These are phyloP conservation scores for Phytophthora pisi DNA, from an alignment of 352 stramenopile species.

Conservation along the genomic window DNA sequence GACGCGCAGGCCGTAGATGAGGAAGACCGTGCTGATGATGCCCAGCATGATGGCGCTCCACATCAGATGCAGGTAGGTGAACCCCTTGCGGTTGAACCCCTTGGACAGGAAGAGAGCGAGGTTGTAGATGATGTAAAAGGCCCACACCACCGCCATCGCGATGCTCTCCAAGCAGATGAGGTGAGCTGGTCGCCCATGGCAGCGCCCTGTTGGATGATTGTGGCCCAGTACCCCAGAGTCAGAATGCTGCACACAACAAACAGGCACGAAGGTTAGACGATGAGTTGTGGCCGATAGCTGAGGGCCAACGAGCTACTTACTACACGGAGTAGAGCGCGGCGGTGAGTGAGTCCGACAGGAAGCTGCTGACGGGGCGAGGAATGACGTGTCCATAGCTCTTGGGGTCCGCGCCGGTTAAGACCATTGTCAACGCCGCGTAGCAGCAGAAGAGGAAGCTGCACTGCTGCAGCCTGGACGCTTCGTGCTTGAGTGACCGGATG, in stretches of 20 bases:
- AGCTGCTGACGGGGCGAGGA: slow-evolving; percentile 41
- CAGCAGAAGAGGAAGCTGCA: slow-evolving; percentile 46
- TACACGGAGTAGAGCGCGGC: slow-evolving; percentile 52
- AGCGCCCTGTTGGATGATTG: slow-evolving; percentile 42
- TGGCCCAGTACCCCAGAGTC: slow-evolving; percentile 45
- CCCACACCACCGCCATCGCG: slow-evolving; percentile 39
- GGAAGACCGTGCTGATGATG: slow-evolving; percentile 45
- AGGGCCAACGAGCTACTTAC: slow-evolving; percentile 24
- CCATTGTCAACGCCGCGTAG: slow-evolving; percentile 45
- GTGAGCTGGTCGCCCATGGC: slow-evolving; percentile 21
- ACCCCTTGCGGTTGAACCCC: slow-evolving; percentile 35
- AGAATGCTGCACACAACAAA: slow-evolving; percentile 34
- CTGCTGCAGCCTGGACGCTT: slow-evolving; percentile 43
- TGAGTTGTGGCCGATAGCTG: neutral
- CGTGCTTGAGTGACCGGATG: slow-evolving; percentile 31
- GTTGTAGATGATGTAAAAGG: slow-evolving; percentile 47
- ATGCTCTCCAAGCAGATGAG: slow-evolving; percentile 38
- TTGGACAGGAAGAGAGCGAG: slow-evolving; percentile 44
- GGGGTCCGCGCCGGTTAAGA: slow-evolving; percentile 39
- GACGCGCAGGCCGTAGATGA: slow-evolving; percentile 44
- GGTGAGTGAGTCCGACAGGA: slow-evolving; percentile 48
- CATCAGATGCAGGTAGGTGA: slow-evolving; percentile 42
- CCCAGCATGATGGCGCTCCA: slow-evolving; percentile 42
- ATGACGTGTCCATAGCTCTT: slow-evolving; percentile 47
- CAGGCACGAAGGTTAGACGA: slow-evolving; percentile 7